Percentiles rank a stretch among this genome's conserved stretches.
Evolutionary conservation across 352 stramenopile genomes (phyloP).

Genomic region (Phytopythium sindhum): DNA sequence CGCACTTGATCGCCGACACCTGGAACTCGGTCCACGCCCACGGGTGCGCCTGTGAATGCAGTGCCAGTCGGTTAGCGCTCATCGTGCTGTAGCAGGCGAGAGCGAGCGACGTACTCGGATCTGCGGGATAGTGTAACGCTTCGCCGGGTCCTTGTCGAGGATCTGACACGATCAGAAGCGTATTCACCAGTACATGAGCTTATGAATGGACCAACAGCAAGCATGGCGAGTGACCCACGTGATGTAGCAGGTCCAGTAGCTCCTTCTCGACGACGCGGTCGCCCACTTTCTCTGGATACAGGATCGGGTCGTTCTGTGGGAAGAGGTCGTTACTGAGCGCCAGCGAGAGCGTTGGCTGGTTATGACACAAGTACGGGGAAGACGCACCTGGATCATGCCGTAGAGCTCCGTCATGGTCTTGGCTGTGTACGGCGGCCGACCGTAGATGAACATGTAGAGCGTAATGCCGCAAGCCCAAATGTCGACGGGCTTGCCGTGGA

Average conservation of each 20-base stretch:
- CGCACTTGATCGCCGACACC: slow-evolving; percentile 62
- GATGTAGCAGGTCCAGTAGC: slow-evolving; percentile 61
- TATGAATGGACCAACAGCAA: neutral
- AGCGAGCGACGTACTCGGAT: slow-evolving; percentile 51
- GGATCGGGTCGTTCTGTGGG: slow-evolving; percentile 58
- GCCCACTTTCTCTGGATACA: slow-evolving; percentile 38
- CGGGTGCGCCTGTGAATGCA: slow-evolving; percentile 35
- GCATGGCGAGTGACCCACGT: slow-evolving; percentile 24
- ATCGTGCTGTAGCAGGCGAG: neutral
- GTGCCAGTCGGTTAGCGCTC: neutral
- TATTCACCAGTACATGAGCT: neutral
- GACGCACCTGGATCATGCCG: slow-evolving; percentile 77
- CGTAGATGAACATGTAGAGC: slow-evolving; percentile 96
- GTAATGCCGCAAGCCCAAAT: slow-evolving; percentile 96
- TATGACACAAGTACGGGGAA: neutral
- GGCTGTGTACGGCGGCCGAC: slow-evolving; percentile 90
- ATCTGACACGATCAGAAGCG: slow-evolving; percentile 27
- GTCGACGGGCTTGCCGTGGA: slow-evolving; percentile 82
- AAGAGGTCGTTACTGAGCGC: neutral
- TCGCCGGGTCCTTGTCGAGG: slow-evolving; percentile 63
- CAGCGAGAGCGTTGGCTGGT: neutral
- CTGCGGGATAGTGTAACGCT: slow-evolving; percentile 58
- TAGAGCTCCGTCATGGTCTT: slow-evolving; percentile 91
- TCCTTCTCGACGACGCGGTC: slow-evolving; percentile 49
- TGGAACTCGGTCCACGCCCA: slow-evolving; percentile 77